These are phyloP conservation scores for Tuber calosporum DNA, from an alignment of 495 filamentous ascomycete species.

Conservation along the genomic window DNA sequence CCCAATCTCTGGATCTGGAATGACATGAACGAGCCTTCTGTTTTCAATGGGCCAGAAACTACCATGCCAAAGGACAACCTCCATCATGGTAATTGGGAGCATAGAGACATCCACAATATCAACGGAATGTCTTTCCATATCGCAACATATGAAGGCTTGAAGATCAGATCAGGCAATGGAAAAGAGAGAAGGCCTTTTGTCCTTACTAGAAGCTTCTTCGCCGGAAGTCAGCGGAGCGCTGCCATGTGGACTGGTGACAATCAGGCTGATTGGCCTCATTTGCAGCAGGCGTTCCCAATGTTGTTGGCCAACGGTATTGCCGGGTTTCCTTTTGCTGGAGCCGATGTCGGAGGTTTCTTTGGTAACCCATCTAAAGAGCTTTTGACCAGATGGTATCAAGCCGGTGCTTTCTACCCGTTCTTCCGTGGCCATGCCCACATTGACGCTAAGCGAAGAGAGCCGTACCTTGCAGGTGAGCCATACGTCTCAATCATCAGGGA, in stretches of 20 bases:
- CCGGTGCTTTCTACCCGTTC: slow-evolving; percentile 96
- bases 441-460: slow-evolving; percentile 86
- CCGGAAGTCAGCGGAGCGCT: slow-evolving; percentile 77
- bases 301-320: slow-evolving; percentile 82
- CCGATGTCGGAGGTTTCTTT: slow-evolving; percentile 97
- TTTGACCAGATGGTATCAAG: slow-evolving; percentile 89
- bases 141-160: slow-evolving; percentile 76
- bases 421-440: slow-evolving; percentile 98
- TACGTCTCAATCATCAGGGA: slow-evolving; percentile 79
- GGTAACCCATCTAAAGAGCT: slow-evolving; percentile 90
- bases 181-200: slow-evolving; percentile 79
- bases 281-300: slow-evolving; percentile 82
- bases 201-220: slow-evolving; percentile 82
- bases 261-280: slow-evolving; percentile 84
- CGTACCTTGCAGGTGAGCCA: slow-evolving; percentile 78
- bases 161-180: slow-evolving; percentile 65
- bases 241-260: slow-evolving; percentile 99
- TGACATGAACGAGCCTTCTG: slow-evolving; percentile 98
- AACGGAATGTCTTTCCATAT: slow-evolving; percentile 92
- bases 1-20: slow-evolving; percentile 94
- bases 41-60: slow-evolving; percentile 95
- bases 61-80: slow-evolving; percentile 98
- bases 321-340: slow-evolving; percentile 88
- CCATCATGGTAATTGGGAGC: slow-evolving; percentile 87
- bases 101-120: slow-evolving; percentile 91